Conservation (phyloP, 768 basidiomycete genomes). For the Omphalotus guepiniiformis region DNA sequence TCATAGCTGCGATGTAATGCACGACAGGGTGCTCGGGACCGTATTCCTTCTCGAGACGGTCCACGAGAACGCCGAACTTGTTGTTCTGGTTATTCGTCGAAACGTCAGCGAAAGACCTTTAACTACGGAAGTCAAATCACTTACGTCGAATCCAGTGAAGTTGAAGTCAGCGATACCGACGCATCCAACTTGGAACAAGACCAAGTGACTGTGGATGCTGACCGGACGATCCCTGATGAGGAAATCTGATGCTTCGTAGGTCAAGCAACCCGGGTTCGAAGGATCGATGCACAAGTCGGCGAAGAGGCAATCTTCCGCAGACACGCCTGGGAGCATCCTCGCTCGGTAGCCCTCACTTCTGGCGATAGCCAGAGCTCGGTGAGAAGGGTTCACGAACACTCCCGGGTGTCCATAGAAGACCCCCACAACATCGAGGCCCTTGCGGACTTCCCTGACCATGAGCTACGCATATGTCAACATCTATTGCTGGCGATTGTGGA, state of each 20-base stretch:
- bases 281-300: conserved; percentile 8
- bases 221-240: conserved; percentile 4
- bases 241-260: conserved; percentile 8
- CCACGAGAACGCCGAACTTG: conserved; percentile 5
- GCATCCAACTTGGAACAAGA: conserved; percentile 7
- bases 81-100: neutral
- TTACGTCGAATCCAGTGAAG: conserved; percentile 5
- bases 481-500: neutral
- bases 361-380: conserved; percentile 2
- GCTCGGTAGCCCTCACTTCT: conserved; percentile 5
- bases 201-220: neutral
- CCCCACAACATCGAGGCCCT: neutral
- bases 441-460: conserved; percentile 3
- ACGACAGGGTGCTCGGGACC: conserved; percentile 3
- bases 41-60: conserved; percentile 8
- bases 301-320: conserved; percentile 7
- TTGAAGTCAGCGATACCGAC: conserved; percentile 7
- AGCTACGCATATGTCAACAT: neutral
- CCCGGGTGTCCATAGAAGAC: conserved; percentile 7
- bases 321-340: conserved; percentile 6
- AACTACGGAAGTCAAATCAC: neutral
- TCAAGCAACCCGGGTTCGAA: conserved; percentile 8
- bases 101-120: neutral
- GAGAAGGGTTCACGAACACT: conserved; percentile 5
- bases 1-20: conserved; percentile 5